These are phyloP conservation scores for Aspergillus pseudoterreus DNA, from an alignment of 2,329 filamentous ascomycete species.

Conservation along the genomic window DNA sequence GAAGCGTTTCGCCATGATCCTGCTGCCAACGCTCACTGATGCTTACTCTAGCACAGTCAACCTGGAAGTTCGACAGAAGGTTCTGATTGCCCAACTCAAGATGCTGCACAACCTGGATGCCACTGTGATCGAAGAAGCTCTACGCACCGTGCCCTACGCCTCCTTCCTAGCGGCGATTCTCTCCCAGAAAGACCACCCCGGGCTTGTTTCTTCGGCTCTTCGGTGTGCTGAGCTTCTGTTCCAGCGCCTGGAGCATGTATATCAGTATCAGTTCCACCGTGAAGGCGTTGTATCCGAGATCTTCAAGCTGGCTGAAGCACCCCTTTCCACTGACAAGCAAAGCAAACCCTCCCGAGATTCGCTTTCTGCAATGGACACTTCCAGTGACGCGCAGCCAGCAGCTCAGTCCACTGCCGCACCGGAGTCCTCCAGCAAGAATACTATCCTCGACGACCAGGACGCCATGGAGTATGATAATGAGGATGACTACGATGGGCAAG, in stretches of 20 bases:
- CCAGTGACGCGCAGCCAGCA: conserved; percentile 14
- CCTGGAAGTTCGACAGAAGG: conserved; percentile 87
- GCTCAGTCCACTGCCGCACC: conserved; percentile 8
- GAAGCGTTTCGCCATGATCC: conserved; percentile 84
- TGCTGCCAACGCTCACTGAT: conserved; percentile 92
- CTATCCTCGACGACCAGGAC: conserved; percentile 34
- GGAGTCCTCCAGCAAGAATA: conserved; percentile 13
- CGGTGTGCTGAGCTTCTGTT: conserved; percentile 87
- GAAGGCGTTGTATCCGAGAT: conserved; percentile 95
- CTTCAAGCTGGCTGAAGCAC: conserved; percentile 64
- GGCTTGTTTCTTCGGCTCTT: conserved; percentile 78
- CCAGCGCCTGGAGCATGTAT: conserved; percentile 78
- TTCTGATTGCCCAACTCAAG: conserved; percentile 91
- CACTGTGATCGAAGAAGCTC: conserved; percentile 75
- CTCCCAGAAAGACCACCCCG: conserved; percentile 89
- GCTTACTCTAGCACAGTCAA: conserved; percentile 98
- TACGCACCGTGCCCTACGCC: conserved; percentile 86
- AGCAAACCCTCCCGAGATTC: conserved; percentile 9
- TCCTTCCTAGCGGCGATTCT: conserved; percentile 94
- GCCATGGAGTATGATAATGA: conserved; percentile 53
- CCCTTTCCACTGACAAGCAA: conserved; percentile 26
- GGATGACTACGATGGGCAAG: conserved; percentile 51
- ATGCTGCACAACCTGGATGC: conserved; percentile 96
- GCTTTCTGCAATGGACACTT: conserved; percentile 16
- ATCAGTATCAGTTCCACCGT: conserved; percentile 93